Evolutionary conservation across 2,329 filamentous ascomycete species (phyloP).

Genomic region (Phialocephala subalpina): DNA sequence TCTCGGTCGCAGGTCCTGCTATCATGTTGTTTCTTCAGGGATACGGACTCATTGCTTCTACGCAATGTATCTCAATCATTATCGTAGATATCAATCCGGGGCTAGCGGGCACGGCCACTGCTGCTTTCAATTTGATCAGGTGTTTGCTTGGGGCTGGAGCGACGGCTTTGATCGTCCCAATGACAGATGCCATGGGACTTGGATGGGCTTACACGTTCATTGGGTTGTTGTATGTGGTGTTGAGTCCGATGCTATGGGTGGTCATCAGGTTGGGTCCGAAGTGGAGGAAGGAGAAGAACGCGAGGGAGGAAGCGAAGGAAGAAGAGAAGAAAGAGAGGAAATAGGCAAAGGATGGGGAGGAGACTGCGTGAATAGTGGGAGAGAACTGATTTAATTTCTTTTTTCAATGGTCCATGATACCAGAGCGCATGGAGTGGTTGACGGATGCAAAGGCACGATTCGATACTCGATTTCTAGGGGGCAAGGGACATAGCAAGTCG

Average conservation of each 20-base stretch:
- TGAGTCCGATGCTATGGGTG: not conserved
- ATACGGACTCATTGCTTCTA: slow-evolving; percentile 58
- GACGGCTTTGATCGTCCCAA: slow-evolving; percentile 58
- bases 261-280: not conserved
- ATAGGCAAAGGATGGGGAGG: not conserved
- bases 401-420: not conserved
- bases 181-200: slow-evolving; percentile 58
- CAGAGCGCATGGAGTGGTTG: too few species aligned
- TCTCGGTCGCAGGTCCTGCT: not conserved
- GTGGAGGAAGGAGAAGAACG: not conserved
- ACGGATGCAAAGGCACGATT: too few species aligned
- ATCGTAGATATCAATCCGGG: slow-evolving; percentile 60
- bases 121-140: slow-evolving; percentile 63
- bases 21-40: slow-evolving; percentile 5
- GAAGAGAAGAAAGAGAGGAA: not conserved
- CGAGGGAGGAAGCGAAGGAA: not conserved
- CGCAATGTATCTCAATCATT: slow-evolving; percentile 49
- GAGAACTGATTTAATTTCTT: not conserved
- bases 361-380: not conserved
- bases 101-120: slow-evolving; percentile 60
- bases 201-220: slow-evolving; percentile 62
- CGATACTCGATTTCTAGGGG: too few species aligned
- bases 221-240: slow-evolving; percentile 37
- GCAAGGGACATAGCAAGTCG: too few species aligned
- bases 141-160: slow-evolving; percentile 63